Conservation (phyloP, 1,139 yeast genomes). For the Blastobotrys proliferans region DNA sequence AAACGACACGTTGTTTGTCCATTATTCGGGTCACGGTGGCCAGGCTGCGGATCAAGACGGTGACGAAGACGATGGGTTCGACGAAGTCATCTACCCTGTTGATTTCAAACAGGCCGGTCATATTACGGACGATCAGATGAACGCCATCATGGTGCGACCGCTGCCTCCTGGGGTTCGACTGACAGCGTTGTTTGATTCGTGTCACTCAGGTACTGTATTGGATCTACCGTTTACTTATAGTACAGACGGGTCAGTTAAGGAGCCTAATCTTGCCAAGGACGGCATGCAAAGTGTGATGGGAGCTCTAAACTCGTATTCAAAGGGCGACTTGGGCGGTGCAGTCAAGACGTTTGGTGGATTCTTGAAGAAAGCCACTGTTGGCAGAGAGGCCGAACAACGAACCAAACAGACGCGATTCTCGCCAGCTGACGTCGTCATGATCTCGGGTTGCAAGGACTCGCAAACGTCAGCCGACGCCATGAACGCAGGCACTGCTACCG, state of each 20-base stretch:
- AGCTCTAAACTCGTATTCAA: slow-evolving; percentile 68
- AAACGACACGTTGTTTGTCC: slow-evolving; percentile 65
- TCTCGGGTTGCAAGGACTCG: slow-evolving; percentile 88
- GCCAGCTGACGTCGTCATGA: slow-evolving; percentile 81
- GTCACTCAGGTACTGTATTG: slow-evolving; percentile 89
- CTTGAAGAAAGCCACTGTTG: slow-evolving; percentile 44
- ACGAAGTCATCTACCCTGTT: slow-evolving; percentile 87
- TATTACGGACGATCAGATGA: slow-evolving; percentile 81
- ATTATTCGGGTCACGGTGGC: slow-evolving; percentile 95
- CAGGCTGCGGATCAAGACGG: slow-evolving; percentile 75
- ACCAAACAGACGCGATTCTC: slow-evolving; percentile 62
- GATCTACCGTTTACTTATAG: slow-evolving; percentile 88
- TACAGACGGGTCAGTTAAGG: slow-evolving; percentile 87
- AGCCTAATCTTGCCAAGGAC: slow-evolving; percentile 81
- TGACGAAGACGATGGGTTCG: slow-evolving; percentile 87
- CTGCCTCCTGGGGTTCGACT: slow-evolving; percentile 79
- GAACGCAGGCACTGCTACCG: slow-evolving; percentile 75
- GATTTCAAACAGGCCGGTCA: slow-evolving; percentile 75
- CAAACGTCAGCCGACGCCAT: slow-evolving; percentile 77
- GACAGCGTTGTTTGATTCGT: slow-evolving; percentile 86
- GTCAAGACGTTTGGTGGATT: slow-evolving; percentile 46
- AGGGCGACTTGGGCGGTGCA: slow-evolving; percentile 63
- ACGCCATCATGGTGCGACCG: slow-evolving; percentile 71
- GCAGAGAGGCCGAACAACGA: slow-evolving; percentile 39
- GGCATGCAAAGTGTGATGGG: slow-evolving; percentile 73